Base-by-base conservation (phyloP, 345 rosid species). In the Balakata baccata region DNA sequence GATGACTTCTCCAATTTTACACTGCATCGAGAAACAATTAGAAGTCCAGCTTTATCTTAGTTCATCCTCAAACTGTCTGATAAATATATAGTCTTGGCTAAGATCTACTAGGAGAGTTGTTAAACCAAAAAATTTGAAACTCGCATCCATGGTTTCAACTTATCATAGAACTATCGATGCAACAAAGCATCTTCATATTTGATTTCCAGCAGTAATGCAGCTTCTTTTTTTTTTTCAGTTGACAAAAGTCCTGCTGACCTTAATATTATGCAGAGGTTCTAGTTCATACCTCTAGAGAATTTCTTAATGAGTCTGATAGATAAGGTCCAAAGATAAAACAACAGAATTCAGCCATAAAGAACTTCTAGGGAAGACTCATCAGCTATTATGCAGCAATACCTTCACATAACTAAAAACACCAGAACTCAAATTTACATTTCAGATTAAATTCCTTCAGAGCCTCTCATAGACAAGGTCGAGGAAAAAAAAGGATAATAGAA, bases 1-100 rank as follows among this genome's bases (percentile, higher is more conserved):
- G 51, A 64, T 54, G 25, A 80, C 41, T 59, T 61, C 65, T 79
- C 47, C 6, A 22, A 45, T 47, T 66, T 37, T 22, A 65, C 3
- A 65, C n/a, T 70, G 18, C 20, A 39, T 20, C 47, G 59, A 43
- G 39, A 43, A 68, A 77, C 46, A 73, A 66, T 39, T 45, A 59
- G 57, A 50, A 56, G 20, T 49, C 53, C 25, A 59, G 39, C 37
- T 23, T 45, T 46, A n/a, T 34, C 50, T 59, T 6, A 38, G 46
- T 18, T 22, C 64, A 10, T 56, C 66, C 66, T 71, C 11, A 10
- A 8, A 23, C 3, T 11, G 14, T 71, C 51, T n/a, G 11, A 56
- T 8, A 49, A 49, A 25, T 41, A 37, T 3, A 14, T 8, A 38
- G 3, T 38, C 16, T n/a, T 57, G 18, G 4, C 50, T 58, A 43